Conservation (phyloP, 345 rosid species). For the Moricandia moricandioides region DNA sequence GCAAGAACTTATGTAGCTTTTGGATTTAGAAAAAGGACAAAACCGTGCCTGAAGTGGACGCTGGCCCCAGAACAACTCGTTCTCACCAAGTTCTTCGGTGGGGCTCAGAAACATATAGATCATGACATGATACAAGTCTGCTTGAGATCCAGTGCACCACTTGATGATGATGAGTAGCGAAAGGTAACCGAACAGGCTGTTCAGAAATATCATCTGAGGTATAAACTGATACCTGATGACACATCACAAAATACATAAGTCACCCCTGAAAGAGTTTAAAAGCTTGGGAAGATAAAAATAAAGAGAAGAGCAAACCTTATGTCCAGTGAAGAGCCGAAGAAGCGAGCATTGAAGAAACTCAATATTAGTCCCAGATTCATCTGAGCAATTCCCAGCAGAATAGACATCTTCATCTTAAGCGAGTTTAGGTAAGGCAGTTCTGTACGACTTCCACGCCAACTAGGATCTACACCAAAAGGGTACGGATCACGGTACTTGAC, state of each 20-base stretch:
- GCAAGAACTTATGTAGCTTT: constrained; percentile 14
- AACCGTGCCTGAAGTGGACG: constrained; percentile 77
- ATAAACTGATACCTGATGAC: constrained; percentile 87
- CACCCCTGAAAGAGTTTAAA: constrained; percentile 3
- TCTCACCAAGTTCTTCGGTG: constrained; percentile 84
- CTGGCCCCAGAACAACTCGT: constrained; percentile 92
- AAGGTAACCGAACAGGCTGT: constrained; percentile 91
- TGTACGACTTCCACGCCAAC: constrained; percentile 99
- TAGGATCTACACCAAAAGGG: constrained; percentile 98
- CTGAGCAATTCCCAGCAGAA: constrained; percentile 81
- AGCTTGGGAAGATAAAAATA: not conserved
- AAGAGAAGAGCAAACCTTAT: constrained; percentile 51
- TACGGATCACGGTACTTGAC: constrained; percentile 76
- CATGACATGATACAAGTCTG: constrained; percentile 99
- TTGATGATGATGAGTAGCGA: constrained; percentile 85
- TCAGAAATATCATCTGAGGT: constrained; percentile 94
- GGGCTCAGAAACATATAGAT: constrained; percentile 98
- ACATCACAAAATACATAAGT: constrained; percentile 22
- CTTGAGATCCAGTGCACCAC: constrained; percentile 99
- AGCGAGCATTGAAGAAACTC: constrained; percentile 90
- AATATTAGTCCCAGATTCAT: constrained; percentile 85
- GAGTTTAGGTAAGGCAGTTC: constrained; percentile 94
- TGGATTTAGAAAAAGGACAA: constrained; percentile 1
- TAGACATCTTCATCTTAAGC: constrained; percentile 98
- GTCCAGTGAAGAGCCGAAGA: constrained; percentile 69